phyloP scores from a whole-genome alignment of 2,329 filamentous ascomycete species.

The Colletotrichum neosansevieriae region DNA sequence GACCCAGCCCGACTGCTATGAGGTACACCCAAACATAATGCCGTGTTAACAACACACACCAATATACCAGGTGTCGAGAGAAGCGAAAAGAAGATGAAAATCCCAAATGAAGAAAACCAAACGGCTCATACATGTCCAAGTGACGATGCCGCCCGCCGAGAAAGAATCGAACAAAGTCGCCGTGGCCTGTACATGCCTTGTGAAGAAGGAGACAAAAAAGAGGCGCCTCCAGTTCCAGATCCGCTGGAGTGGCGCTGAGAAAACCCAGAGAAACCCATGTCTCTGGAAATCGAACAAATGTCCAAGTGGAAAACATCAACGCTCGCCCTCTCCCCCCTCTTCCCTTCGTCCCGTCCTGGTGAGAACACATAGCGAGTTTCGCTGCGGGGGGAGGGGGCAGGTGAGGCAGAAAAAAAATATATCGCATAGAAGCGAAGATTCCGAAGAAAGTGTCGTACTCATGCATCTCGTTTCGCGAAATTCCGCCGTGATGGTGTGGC shows the following conservation, averaged over 20 bases:
- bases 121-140: constrained; percentile 16
- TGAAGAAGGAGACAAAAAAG: constrained; percentile 23
- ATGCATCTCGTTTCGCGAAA: constrained; percentile 39
- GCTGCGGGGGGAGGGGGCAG: no score
- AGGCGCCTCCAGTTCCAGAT: constrained; percentile 27
- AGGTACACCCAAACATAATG: constrained; percentile 24
- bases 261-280: constrained; percentile 4
- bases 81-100: constrained; percentile 15
- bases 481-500: constrained; percentile 38
- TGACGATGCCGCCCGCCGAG: constrained; percentile 28
- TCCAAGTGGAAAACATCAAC: constrained; percentile 10
- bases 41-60: constrained; percentile 20
- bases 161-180: constrained; percentile 28
- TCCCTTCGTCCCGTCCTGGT: neutral
- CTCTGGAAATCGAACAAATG: constrained; percentile 9
- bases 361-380: neutral
- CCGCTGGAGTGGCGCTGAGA: constrained; percentile 18
- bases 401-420: neutral
- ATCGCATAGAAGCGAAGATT: constrained; percentile 25
- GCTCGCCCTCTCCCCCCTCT: no score
- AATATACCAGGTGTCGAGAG: constrained; percentile 10
- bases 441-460: constrained; percentile 37
- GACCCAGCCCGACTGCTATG: constrained; percentile 12
- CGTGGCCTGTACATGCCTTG: constrained; percentile 33
- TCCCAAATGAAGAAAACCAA: constrained; percentile 6